A percentile compares a stretch with the other conserved stretches of the same genome.
phyloP scores from a whole-genome alignment of 345 rosid genomes.

The Syzygium aqueum region DNA sequence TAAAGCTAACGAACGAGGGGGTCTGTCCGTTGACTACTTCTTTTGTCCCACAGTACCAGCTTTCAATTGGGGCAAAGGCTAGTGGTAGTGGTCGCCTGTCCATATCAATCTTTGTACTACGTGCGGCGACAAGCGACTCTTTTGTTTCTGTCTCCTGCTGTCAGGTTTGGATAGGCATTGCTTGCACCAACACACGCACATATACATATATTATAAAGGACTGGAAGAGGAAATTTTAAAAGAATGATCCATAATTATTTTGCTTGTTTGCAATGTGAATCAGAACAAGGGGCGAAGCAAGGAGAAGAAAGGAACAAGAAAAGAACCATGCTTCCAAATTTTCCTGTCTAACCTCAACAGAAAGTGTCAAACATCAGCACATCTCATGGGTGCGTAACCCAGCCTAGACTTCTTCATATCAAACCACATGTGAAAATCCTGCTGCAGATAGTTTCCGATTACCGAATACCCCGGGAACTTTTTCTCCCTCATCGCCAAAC shows the following conservation, averaged over 20 bases:
- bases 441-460: slow-evolving; percentile 87
- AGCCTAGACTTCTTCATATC: slow-evolving; percentile 71
- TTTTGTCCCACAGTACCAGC: background rate
- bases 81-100: background rate
- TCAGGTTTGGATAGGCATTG: background rate
- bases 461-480: slow-evolving; percentile 46
- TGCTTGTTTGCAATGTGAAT: background rate
- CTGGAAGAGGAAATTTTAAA: too few species aligned
- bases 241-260: background rate
- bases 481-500: slow-evolving; percentile 65
- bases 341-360: background rate
- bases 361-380: slow-evolving; percentile 42
- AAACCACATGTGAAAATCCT: slow-evolving; percentile 68
- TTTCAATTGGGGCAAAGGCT: background rate
- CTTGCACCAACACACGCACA: background rate
- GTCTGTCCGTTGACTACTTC: background rate
- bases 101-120: background rate
- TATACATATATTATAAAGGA: too few species aligned
- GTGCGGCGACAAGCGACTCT: background rate
- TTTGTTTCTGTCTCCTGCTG: background rate
- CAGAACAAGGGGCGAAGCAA: background rate
- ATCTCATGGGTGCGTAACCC: slow-evolving; percentile 63
- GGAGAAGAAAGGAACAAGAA: background rate
- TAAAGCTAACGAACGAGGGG: background rate
- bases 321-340: background rate